phyloP scores from a whole-genome alignment of 2,329 filamentous ascomycete genomes.

The Madurella fahalii region DNA sequence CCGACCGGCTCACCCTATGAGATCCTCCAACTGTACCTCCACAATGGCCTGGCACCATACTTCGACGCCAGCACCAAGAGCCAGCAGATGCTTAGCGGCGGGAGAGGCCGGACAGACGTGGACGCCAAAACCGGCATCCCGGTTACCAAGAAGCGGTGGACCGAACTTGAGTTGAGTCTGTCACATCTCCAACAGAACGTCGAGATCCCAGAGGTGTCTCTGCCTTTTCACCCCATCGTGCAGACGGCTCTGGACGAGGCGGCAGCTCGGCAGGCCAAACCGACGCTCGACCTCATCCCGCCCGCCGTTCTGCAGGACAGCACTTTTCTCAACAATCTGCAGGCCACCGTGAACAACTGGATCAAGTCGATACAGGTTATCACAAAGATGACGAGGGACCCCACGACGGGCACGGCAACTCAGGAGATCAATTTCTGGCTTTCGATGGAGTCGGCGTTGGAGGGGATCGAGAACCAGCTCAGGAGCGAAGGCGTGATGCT shows the following conservation, averaged over 20 bases:
- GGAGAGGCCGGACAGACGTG: conserved; percentile 72
- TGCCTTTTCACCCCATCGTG: conserved; percentile 85
- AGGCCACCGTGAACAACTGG: conserved; percentile 93
- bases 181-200: conserved; percentile 95
- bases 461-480: conserved; percentile 86
- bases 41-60: conserved; percentile 88
- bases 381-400: conserved; percentile 88
- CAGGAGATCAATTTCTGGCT: conserved; percentile 99
- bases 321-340: conserved; percentile 86
- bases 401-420: conserved; percentile 70
- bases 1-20: conserved; percentile 80
- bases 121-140: conserved; percentile 93
- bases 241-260: conserved; percentile 81
- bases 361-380: conserved; percentile 98
- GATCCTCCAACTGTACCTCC: conserved; percentile 85
- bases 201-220: conserved; percentile 87
- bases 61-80: conserved; percentile 94
- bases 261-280: conserved; percentile 58
- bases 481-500: conserved; percentile 82
- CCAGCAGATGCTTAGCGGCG: conserved; percentile 62
- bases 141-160: conserved; percentile 95
- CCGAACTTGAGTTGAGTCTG: conserved; percentile 86
- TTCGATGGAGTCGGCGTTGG: conserved; percentile 90
- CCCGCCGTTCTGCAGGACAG: conserved; percentile 76
- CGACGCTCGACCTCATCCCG: conserved; percentile 76